Evolutionary conservation across 331 rosid genomes (phyloP).

Genomic region (Cydonia oblonga): DNA sequence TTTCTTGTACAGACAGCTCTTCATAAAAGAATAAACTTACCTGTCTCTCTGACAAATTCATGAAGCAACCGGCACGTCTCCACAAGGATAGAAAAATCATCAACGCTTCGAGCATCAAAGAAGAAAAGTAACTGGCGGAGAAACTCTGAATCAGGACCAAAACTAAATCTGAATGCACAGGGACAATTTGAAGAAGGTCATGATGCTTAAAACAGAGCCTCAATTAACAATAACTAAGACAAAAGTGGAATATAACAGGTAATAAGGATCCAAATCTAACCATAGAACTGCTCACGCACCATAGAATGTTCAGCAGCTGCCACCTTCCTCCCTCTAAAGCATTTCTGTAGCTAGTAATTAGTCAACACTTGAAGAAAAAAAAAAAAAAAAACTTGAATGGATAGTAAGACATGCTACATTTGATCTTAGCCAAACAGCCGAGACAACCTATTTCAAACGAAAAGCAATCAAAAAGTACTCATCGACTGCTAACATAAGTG

Average conservation of each 20-base stretch:
- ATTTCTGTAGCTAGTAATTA: conserved; percentile 71
- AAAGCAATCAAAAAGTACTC: neutral
- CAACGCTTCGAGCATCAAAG: conserved; percentile 49
- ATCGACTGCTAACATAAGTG: neutral
- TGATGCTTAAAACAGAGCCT: conserved; percentile 2
- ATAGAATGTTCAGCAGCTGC: conserved; percentile 49
- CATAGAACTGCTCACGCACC: conserved; percentile 54
- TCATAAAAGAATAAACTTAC: conserved; percentile 31
- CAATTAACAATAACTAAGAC: neutral
- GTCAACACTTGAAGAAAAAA: conserved; percentile 31
- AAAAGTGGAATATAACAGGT: conserved; percentile 7
- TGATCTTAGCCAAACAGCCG: neutral
- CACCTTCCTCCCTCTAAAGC: conserved; percentile 86
- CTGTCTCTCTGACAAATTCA: conserved; percentile 48
- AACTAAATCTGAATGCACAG: conserved; percentile 61
- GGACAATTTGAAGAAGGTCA: neutral
- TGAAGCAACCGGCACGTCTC: conserved; percentile 66
- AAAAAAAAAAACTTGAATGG: conserved; percentile 1
- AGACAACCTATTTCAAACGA: neutral
- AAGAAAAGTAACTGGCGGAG: conserved; percentile 76
- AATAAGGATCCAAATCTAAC: conserved; percentile 25
- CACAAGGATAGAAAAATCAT: conserved; percentile 63
- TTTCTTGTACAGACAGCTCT: neutral
- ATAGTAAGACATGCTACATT: neutral
- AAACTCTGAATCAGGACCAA: conserved; percentile 79